Base-by-base conservation (phyloP, 2,329 filamentous ascomycete genomes). In the Phaeoacremonium minimum region DNA sequence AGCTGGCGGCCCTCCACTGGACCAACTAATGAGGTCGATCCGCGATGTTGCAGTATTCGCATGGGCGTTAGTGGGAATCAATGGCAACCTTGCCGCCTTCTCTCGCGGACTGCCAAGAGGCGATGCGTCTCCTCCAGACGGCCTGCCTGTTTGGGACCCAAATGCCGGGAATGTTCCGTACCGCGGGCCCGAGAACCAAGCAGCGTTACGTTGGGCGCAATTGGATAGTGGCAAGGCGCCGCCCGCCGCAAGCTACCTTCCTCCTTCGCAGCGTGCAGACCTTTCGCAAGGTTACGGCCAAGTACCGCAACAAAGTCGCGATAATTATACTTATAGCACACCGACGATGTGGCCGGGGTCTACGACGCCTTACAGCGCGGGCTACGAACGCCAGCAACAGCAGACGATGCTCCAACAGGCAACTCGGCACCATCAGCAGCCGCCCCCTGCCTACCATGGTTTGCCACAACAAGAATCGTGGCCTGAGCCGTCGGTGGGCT, bases 21-120 rank as follows among this genome's bases (percentile, higher is more conserved):
- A 78, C 17, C 73, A 80, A 36, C 78, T 93, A 49, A 87, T 93
- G 84, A 72, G 75, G 37, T 84, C 83, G 4, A 94, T 94, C 46
- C 80, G 85, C 38, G 87, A 93, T 36, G 84, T 90, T 32, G 87
- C 85, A 2, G 84, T 93, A n/a, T 93, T 94, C 55, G 87, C 87
- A 8, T 94, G 87, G 87, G 83, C 82, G 2, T 63, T 91, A 9
- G 78, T 81, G 16, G 86, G 86, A 15, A 90, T 90, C 64, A 91
- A 93, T 55, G 83, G 83, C 12, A 82, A 78, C 28, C 62, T 91
- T 36, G 78, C 80, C 13, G 69, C 75, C 4, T 84, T 83, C 49
- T 69, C 76, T 31, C 69, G 67, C 5, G 84, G 85, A 4, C 68
- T 64, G 18, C 80, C 85, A 1, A 63, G 59, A 15, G 82, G 77